Evolutionary conservation across 1,284 basidiomycete genomes (phyloP).

Genomic region (Trametes sp.): DNA sequence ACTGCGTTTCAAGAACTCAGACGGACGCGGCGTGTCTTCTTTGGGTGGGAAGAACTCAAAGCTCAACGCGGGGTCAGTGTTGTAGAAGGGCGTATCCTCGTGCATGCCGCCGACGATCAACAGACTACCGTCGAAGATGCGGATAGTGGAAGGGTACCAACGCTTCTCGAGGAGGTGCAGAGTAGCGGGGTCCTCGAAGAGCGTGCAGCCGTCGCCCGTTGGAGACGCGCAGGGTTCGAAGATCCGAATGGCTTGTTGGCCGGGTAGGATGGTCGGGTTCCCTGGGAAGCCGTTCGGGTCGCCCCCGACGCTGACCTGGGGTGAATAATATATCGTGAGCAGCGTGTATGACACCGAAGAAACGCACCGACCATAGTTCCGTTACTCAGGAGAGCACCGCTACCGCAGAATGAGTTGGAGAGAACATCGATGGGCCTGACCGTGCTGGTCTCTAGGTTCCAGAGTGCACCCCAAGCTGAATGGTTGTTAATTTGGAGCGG

Average conservation of each 20-base stretch:
- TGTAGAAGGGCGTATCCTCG: slow-evolving; percentile 64
- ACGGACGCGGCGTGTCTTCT: slow-evolving; percentile 54
- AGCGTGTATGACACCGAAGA: too few relatives aligned
- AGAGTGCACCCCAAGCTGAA: slow-evolving; percentile 53
- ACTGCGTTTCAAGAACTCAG: slow-evolving; percentile 58
- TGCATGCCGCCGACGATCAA: slow-evolving; percentile 70
- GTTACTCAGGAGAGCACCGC: slow-evolving; percentile 60
- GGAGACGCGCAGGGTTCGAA: slow-evolving; percentile 48
- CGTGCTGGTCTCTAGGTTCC: slow-evolving; percentile 45
- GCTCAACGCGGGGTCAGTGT: slow-evolving; percentile 71
- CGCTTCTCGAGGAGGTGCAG: slow-evolving; percentile 45
- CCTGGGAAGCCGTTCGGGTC: slow-evolving; percentile 50
- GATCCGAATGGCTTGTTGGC: slow-evolving; percentile 44
- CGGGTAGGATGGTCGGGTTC: slow-evolving; percentile 34
- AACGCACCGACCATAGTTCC: slow-evolving; percentile 47
- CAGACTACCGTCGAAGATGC: slow-evolving; percentile 53
- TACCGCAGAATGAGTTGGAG: slow-evolving; percentile 61
- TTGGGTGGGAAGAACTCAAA: slow-evolving; percentile 78
- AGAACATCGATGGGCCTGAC: slow-evolving; percentile 50
- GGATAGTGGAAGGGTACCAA: slow-evolving; percentile 55
- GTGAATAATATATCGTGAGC: neutral
- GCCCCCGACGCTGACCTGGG: slow-evolving; percentile 53
- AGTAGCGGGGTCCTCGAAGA: slow-evolving; percentile 49
- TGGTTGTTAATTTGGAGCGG: slow-evolving; percentile 52
- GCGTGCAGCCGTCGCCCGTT: slow-evolving; percentile 46